Conservation (phyloP, 1,284 basidiomycete genomes). For the Moniliophthora roreri region DNA sequence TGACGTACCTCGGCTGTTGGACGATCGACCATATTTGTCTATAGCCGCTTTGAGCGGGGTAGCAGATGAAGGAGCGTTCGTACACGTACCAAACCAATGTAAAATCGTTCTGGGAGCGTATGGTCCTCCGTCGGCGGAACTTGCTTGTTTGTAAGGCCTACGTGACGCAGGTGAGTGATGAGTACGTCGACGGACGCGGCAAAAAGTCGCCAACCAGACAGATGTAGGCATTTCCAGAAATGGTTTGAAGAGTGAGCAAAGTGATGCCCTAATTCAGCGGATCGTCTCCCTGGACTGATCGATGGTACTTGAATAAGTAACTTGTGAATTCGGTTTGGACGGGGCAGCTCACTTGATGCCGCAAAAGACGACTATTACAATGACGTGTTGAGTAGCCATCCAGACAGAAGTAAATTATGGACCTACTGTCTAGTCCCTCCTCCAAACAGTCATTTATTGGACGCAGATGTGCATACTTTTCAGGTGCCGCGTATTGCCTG, state of each 20-base stretch:
- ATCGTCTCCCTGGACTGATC: slow-evolving; percentile 55
- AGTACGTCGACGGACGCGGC: background rate
- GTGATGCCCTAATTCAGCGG: slow-evolving; percentile 66
- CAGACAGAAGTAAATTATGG: background rate
- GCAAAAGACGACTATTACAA: slow-evolving; percentile 55
- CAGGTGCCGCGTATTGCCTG: slow-evolving; percentile 44
- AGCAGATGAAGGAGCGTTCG: background rate
- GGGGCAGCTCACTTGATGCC: slow-evolving; percentile 56
- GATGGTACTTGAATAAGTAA: background rate
- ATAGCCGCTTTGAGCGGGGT: background rate
- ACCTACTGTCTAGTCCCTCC: slow-evolving; percentile 43
- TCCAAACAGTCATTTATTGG: slow-evolving; percentile 41
- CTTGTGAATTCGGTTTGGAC: slow-evolving; percentile 7
- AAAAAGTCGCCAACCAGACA: slow-evolving; percentile 38
- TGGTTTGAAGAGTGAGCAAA: slow-evolving; percentile 73
- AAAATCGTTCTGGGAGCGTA: slow-evolving; percentile 43
- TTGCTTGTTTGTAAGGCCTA: slow-evolving; percentile 52
- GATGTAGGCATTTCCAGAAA: slow-evolving; percentile 61
- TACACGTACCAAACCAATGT: slow-evolving; percentile 49
- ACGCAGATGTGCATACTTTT: slow-evolving; percentile 46
- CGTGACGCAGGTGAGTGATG: background rate
- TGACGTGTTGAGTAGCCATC: slow-evolving; percentile 2
- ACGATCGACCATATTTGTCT: slow-evolving; percentile 64
- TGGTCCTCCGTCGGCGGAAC: slow-evolving; percentile 45
- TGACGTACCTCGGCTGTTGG: slow-evolving; percentile 53